phyloP scores from a whole-genome alignment of 805 yeast genomes.

The Nakazawaea peltata region DNA sequence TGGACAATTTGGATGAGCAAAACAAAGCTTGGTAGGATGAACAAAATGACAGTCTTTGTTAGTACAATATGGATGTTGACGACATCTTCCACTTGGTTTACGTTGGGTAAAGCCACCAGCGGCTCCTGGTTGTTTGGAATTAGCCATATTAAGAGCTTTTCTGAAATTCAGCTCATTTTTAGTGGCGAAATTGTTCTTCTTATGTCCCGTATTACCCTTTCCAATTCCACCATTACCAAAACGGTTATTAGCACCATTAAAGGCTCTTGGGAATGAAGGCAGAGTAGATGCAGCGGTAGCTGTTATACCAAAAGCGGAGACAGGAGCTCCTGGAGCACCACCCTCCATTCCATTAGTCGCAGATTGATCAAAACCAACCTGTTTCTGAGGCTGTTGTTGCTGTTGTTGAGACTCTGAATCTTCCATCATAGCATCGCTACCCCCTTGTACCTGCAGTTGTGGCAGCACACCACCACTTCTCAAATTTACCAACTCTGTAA shows the following conservation, averaged over 20 bases:
- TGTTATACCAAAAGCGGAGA: neutral
- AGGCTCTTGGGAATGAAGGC: constrained; percentile 17
- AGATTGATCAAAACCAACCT: constrained; percentile 2
- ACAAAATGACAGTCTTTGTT: constrained; percentile 60
- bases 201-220: constrained; percentile 14
- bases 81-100: constrained; percentile 58
- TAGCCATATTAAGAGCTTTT: constrained; percentile 27
- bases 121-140: constrained; percentile 11
- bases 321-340: constrained; percentile 11
- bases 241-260: constrained; percentile 6
- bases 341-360: constrained; percentile 12
- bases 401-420: constrained; percentile 10
- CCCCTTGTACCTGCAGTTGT: constrained; percentile 12
- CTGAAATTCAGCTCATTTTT: constrained; percentile 33
- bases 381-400: constrained; percentile 12
- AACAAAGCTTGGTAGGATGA: constrained; percentile 76
- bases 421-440: constrained; percentile 11
- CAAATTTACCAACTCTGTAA: constrained; percentile 43
- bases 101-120: constrained; percentile 30
- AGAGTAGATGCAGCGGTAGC: constrained; percentile 2
- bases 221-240: constrained; percentile 18
- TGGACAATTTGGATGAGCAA: constrained; percentile 69
- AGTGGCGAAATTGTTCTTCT: constrained; percentile 21
- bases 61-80: constrained; percentile 63
- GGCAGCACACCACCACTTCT: constrained; percentile 24